phyloP scores from a whole-genome alignment of 2,329 filamentous ascomycete genomes.

The Fusarium sacchari region DNA sequence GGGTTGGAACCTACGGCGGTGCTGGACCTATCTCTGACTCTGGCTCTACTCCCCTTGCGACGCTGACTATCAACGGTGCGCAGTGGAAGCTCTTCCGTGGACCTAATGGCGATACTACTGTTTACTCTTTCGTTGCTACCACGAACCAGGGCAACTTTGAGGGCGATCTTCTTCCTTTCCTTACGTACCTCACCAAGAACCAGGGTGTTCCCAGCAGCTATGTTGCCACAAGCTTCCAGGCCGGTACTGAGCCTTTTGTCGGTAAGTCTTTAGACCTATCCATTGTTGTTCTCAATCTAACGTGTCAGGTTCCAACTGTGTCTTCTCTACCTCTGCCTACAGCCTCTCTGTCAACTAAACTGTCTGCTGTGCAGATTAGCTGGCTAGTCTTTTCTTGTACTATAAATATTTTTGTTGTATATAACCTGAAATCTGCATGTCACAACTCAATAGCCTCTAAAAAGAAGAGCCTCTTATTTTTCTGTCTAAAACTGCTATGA shows the following conservation, averaged over 20 bases:
- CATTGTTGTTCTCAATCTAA: not conserved
- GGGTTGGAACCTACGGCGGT: constrained; percentile 67
- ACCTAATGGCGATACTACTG: constrained; percentile 67
- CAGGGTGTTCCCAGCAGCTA: constrained; percentile 50
- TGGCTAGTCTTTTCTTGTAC: not conserved
- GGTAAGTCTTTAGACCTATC: constrained; percentile 43
- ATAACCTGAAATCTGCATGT: not conserved
- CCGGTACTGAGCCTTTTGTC: constrained; percentile 66
- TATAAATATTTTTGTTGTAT: not conserved
- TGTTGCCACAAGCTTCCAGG: constrained; percentile 39
- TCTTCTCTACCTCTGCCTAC: constrained; percentile 30
- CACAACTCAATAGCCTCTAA: not conserved
- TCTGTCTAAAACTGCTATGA: not conserved
- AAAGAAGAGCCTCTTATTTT: not conserved
- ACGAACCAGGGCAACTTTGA: constrained; percentile 61
- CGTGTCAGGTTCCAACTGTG: constrained; percentile 29
- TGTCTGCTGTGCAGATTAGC: not conserved
- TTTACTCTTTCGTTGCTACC: constrained; percentile 63
- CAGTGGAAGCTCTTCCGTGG: constrained; percentile 70
- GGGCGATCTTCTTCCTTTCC: constrained; percentile 67
- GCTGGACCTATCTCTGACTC: constrained; percentile 62
- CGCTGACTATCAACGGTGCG: constrained; percentile 61
- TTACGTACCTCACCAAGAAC: constrained; percentile 62
- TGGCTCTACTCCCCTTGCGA: constrained; percentile 42
- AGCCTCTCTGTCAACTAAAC: constrained; percentile 27